These are phyloP conservation scores for Globisporangium spinosum DNA, from an alignment of 352 stramenopile species.

Conservation along the genomic window DNA sequence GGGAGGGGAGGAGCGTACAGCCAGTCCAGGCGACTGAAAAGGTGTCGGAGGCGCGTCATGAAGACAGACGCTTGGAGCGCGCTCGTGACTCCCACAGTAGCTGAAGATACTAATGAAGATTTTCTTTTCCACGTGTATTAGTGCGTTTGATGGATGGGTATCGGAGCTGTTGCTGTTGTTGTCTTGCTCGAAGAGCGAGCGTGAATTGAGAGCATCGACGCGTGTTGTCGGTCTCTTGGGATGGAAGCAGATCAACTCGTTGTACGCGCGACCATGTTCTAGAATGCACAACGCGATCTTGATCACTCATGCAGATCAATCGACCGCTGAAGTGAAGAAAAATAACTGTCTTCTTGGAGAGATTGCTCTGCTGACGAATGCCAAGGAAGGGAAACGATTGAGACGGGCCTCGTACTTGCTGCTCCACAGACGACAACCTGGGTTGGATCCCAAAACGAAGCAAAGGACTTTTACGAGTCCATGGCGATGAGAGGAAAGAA, in stretches of 20 bases:
- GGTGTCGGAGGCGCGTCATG: not conserved
- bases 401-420: too few relatives aligned
- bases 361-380: too few relatives aligned
- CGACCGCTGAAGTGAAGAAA: too few relatives aligned
- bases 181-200: not conserved
- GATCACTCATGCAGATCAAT: not conserved
- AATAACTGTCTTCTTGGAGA: too few relatives aligned
- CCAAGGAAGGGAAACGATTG: too few relatives aligned
- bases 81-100: not conserved
- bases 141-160: not conserved
- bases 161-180: not conserved
- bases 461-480: too few relatives aligned
- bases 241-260: not conserved
- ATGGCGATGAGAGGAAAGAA: not conserved
- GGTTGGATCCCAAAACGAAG: not conserved
- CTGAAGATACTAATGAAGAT: not conserved
- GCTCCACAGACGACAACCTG: not conserved
- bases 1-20: not conserved
- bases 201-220: not conserved
- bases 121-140: not conserved
- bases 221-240: too few relatives aligned
- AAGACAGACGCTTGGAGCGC: not conserved
- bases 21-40: not conserved
- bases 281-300: not conserved
- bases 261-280: not conserved